A percentile compares a stretch with the other conserved stretches of the same genome.
phyloP scores from a whole-genome alignment of 1,284 basidiomycete species.

The Malassezia japonica region DNA sequence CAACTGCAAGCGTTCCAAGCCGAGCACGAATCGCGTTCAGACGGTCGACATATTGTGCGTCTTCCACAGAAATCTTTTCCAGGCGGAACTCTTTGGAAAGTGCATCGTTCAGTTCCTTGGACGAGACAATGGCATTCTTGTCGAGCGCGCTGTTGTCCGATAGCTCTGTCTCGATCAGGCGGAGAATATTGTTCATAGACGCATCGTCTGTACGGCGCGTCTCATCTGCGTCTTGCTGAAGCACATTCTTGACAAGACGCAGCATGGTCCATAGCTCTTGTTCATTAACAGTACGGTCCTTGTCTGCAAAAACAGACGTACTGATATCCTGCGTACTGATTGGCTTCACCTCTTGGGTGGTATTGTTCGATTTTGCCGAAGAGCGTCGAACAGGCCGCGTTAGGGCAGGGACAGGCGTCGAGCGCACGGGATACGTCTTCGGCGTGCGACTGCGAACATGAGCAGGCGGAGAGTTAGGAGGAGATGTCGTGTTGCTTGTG shows the following conservation, averaged over 20 bases:
- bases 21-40: slow-evolving; percentile 8
- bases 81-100: slow-evolving; percentile 2
- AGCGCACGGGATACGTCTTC: no score
- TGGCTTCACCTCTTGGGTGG: no score
- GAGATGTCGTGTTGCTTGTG: slow-evolving; percentile 1
- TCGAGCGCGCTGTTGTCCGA: not conserved
- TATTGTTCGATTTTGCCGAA: no score
- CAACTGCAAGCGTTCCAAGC: slow-evolving; percentile 8
- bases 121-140: not conserved
- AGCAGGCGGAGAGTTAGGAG: slow-evolving; percentile 2
- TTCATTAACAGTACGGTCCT: not conserved
- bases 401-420: no score
- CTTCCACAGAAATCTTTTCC: slow-evolving; percentile 11
- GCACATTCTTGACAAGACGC: not conserved
- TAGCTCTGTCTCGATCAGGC: not conserved
- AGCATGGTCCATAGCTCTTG: slow-evolving; percentile 1
- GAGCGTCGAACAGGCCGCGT: no score
- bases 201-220: no score
- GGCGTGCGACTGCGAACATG: no score
- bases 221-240: not conserved
- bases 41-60: slow-evolving; percentile 13
- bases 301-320: no score
- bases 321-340: no score
- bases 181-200: not conserved
- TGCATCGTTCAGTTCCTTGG: not conserved